phyloP scores from a whole-genome alignment of 495 filamentous ascomycete species.

The Trichoderma parareesei region DNA sequence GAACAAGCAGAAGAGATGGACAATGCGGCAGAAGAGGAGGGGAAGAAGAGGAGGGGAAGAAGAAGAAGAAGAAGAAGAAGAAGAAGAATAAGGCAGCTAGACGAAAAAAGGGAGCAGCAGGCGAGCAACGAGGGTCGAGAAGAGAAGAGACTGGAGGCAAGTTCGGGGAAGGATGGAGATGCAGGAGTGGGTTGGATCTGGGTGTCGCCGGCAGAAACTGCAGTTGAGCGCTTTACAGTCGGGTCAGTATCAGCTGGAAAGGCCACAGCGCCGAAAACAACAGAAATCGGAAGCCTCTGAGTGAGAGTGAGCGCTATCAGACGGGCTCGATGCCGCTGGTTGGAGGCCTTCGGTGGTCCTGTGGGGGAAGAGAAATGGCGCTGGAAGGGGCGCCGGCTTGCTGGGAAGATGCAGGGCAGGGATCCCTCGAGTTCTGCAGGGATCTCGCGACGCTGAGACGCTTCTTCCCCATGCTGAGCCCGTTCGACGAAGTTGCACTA shows the following conservation, averaged over 20 bases:
- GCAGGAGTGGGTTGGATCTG: background rate
- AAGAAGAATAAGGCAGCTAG: background rate
- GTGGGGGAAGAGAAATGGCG: background rate
- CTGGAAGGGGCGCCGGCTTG: background rate
- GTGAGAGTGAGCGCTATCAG: no score
- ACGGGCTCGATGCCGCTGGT: background rate
- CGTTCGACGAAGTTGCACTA: background rate
- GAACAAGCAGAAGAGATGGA: background rate
- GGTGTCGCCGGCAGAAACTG: no score
- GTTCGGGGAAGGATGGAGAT: background rate
- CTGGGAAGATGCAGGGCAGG: background rate
- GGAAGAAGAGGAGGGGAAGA: background rate
- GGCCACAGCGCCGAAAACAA: background rate
- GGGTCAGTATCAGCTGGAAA: background rate
- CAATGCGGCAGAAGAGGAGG: background rate
- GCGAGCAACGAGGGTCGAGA: background rate
- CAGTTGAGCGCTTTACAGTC: background rate
- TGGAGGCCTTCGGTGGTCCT: background rate
- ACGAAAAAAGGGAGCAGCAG: background rate
- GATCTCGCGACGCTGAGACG: background rate
- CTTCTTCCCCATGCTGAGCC: no score
- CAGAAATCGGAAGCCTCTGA: background rate
- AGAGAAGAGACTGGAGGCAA: background rate
- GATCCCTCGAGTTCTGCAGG: background rate
- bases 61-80: background rate